Percentiles rank a stretch among this genome's conserved stretches.
Conservation (phyloP, 495 filamentous ascomycete species). For the Pyrenula aspistea region DNA sequence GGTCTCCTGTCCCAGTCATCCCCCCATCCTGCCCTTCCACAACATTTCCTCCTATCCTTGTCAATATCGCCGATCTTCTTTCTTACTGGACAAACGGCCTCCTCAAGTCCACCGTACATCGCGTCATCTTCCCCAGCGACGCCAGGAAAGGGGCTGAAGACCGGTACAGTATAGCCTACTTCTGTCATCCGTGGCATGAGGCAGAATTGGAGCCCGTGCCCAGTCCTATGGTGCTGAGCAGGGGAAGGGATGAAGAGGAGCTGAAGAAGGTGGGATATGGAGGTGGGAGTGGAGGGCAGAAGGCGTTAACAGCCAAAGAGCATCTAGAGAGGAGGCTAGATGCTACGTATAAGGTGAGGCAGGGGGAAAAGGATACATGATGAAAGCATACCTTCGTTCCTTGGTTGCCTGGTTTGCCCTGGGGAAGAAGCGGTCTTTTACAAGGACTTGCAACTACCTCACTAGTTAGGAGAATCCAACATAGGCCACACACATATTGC, state of each 20-base stretch:
- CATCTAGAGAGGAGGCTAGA: constrained; percentile 66
- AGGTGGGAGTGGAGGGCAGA: constrained; percentile 33
- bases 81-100: constrained; percentile 85
- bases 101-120: constrained; percentile 73
- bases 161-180: constrained; percentile 82
- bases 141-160: constrained; percentile 40
- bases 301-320: constrained; percentile 67
- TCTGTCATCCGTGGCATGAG: constrained; percentile 72
- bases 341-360: constrained; percentile 48
- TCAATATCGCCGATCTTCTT: constrained; percentile 88
- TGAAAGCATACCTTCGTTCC: too few species aligned
- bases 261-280: constrained; percentile 28
- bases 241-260: constrained; percentile 10
- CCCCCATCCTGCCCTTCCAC: constrained; percentile 24
- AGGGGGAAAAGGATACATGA: too few species aligned
- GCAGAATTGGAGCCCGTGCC: constrained; percentile 66
- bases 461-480: too few species aligned
- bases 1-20: constrained; percentile 34
- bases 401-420: too few species aligned
- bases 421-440: too few species aligned
- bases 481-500: too few species aligned
- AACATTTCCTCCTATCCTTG: constrained; percentile 62
- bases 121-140: constrained; percentile 66
- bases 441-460: too few species aligned
- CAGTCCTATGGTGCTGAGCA: constrained; percentile 41